These are phyloP conservation scores for Prunus dulcis DNA, from an alignment of 306 rosid species.

Conservation along the genomic window DNA sequence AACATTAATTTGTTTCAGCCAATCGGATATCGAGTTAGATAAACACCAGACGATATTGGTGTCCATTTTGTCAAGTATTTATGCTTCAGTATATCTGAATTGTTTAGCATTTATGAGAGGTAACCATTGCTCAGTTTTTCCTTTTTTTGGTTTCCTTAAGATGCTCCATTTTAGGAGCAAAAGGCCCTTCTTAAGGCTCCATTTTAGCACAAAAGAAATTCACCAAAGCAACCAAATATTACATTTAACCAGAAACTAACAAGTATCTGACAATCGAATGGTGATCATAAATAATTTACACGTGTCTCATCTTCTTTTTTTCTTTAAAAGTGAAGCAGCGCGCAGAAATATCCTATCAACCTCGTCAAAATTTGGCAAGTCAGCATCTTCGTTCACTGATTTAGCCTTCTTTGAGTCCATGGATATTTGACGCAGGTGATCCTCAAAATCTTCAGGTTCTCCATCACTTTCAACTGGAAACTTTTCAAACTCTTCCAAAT, in stretches of 20 bases:
- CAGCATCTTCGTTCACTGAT: conserved; percentile 28
- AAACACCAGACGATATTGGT: neutral
- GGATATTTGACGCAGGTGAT: conserved; percentile 65
- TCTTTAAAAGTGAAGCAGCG: conserved; percentile 67
- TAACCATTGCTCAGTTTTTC: no score
- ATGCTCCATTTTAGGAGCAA: no score
- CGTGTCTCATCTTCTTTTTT: conserved; percentile 42
- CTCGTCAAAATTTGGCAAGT: conserved; percentile 57
- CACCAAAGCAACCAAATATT: neutral
- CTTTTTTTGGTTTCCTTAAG: no score
- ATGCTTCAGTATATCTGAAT: no score
- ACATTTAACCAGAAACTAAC: neutral
- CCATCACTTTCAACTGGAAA: conserved; percentile 45
- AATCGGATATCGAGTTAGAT: neutral
- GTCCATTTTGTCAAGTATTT: neutral
- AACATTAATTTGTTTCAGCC: neutral
- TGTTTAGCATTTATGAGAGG: no score
- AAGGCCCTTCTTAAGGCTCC: neutral
- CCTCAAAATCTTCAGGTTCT: conserved; percentile 62
- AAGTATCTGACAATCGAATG: neutral
- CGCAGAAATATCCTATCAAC: conserved; percentile 73
- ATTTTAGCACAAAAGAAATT: neutral
- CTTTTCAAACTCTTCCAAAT: conserved; percentile 67
- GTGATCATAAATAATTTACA: conserved; percentile 5
- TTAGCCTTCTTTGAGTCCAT: conserved; percentile 37